These are phyloP conservation scores for Candida pini DNA, from an alignment of 805 yeast species.

Conservation along the genomic window DNA sequence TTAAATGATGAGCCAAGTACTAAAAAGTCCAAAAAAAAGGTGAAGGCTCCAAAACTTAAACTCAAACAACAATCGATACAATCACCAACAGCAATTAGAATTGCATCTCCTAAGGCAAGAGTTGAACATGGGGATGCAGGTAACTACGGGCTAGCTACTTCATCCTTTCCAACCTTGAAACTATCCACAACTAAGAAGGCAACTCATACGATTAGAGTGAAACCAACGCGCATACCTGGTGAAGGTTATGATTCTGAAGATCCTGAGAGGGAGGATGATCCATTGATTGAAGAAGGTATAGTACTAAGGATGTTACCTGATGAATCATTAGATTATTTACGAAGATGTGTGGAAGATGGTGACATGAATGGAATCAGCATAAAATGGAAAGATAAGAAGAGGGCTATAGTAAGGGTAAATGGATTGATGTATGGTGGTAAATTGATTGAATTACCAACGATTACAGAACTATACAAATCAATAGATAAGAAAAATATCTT, in stretches of 20 bases:
- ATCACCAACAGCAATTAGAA: slow-evolving; percentile 7
- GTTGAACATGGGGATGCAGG: slow-evolving; percentile 1
- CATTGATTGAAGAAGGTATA: slow-evolving; percentile 82
- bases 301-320: slow-evolving; percentile 64
- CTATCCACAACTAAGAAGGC: slow-evolving; percentile 36
- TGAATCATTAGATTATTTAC: slow-evolving; percentile 68
- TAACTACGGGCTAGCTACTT: not conserved
- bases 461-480: slow-evolving; percentile 82
- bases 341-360: slow-evolving; percentile 68
- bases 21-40: slow-evolving; percentile 3
- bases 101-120: slow-evolving; percentile 3
- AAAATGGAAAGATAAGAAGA: slow-evolving; percentile 76
- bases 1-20: slow-evolving; percentile 1
- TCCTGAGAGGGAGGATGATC: slow-evolving; percentile 93
- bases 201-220: slow-evolving; percentile 45
- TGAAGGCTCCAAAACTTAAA: slow-evolving; percentile 25
- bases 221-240: slow-evolving; percentile 71
- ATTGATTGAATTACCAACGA: slow-evolving; percentile 82
- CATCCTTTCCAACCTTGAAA: slow-evolving; percentile 14
- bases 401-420: slow-evolving; percentile 72
- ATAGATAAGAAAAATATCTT: slow-evolving; percentile 83
- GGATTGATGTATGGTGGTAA: slow-evolving; percentile 74
- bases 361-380: slow-evolving; percentile 68
- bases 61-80: slow-evolving; percentile 20
- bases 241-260: slow-evolving; percentile 98